Conservation (phyloP, 148 eudicot species). For the Vaccinium vitisidaea region DNA sequence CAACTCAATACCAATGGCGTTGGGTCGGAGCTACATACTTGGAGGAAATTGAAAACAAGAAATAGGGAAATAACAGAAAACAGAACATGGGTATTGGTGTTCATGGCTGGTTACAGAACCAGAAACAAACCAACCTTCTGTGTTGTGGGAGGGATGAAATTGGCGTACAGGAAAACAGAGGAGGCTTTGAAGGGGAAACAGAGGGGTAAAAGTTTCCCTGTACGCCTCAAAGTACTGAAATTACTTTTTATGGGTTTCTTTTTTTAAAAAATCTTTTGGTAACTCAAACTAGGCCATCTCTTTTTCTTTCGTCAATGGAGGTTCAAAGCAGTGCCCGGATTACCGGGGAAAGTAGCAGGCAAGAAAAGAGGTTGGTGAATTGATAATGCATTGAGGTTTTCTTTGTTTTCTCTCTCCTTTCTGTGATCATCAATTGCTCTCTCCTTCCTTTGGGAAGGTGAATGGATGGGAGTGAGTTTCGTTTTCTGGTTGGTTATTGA, state of each 20-base stretch:
- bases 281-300: background rate
- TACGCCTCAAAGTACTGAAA: conserved; percentile 6
- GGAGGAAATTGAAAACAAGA: background rate
- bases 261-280: background rate
- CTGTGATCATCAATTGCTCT: background rate
- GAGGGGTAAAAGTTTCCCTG: conserved; percentile 10
- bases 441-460: background rate
- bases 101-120: background rate
- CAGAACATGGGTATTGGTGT: conserved; percentile 13
- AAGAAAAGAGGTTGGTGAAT: background rate
- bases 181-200: background rate
- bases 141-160: background rate
- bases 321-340: conserved; percentile 8
- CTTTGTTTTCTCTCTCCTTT: background rate
- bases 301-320: background rate
- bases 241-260: background rate
- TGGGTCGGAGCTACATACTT: background rate
- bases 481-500: background rate
- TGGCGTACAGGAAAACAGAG: conserved; percentile 27
- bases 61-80: background rate
- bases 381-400: background rate
- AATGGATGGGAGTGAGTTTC: conserved; percentile 11
- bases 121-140: background rate
- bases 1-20: conserved; percentile 33
- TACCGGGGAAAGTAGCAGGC: background rate